These are phyloP conservation scores for Microglena sp. DNA, from an alignment of 139 green algal genomes.

Conservation along the genomic window DNA sequence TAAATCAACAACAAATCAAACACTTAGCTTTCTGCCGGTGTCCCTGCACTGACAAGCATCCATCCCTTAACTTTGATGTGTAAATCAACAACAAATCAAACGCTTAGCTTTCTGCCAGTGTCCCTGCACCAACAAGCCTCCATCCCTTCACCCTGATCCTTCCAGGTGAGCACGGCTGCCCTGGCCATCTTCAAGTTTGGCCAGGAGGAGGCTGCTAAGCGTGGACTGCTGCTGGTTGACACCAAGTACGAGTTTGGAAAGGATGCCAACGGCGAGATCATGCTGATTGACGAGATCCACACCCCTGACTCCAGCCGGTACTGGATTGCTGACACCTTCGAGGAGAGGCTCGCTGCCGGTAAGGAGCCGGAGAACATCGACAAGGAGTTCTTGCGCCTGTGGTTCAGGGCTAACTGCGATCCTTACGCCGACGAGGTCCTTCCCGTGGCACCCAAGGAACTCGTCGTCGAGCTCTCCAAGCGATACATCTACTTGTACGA, in stretches of 20 bases:
- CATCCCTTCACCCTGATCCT: no score
- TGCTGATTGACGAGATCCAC: conserved; percentile 74
- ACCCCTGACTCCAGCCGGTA: conserved; percentile 93
- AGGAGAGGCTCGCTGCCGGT: conserved; percentile 53
- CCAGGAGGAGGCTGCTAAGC: conserved; percentile 70
- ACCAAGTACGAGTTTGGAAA: conserved; percentile 92
- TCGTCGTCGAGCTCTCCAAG: conserved; percentile 80
- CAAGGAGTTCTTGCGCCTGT: conserved; percentile 98
- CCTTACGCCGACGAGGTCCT: conserved; percentile 91
- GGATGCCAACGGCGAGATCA: conserved; percentile 48
- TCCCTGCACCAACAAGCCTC: no score
- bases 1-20: no score
- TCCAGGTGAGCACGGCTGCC: conserved; percentile 49
- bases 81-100: no score
- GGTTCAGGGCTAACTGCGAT: conserved; percentile 90
- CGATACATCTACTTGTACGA: conserved; percentile 93
- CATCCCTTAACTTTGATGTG: no score
- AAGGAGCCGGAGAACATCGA: conserved; percentile 95
- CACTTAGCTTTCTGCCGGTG: no score
- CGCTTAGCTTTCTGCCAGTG: no score
- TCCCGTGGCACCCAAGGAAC: conserved; percentile 73
- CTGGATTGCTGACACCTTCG: conserved; percentile 85
- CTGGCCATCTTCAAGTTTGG: conserved; percentile 84
- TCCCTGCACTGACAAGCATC: no score
- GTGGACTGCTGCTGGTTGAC: conserved; percentile 93